These are phyloP conservation scores for Ophiostoma pallidulum DNA, from an alignment of 2,329 filamentous ascomycete species.

Conservation along the genomic window DNA sequence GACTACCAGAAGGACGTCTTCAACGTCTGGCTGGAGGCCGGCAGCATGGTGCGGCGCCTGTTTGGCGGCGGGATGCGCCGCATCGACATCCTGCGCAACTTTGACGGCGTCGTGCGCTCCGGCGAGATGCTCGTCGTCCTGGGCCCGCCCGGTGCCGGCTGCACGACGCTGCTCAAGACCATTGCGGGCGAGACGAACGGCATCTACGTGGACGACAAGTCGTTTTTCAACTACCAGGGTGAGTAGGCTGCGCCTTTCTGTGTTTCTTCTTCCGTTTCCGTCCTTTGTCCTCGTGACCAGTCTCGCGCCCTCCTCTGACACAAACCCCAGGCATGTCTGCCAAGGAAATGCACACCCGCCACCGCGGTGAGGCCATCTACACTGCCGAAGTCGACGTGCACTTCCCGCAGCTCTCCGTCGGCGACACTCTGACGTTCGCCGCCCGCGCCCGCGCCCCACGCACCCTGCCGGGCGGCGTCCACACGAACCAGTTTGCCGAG, in stretches of 20 bases:
- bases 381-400: slow-evolving; percentile 77
- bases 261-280: background rate
- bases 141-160: slow-evolving; percentile 63
- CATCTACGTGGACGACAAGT: slow-evolving; percentile 58
- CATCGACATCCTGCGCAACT: slow-evolving; percentile 58
- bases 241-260: slow-evolving; percentile 17
- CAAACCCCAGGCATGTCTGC: slow-evolving; percentile 51
- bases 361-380: slow-evolving; percentile 80
- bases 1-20: slow-evolving; percentile 62
- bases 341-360: slow-evolving; percentile 65
- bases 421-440: slow-evolving; percentile 71
- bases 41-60: slow-evolving; percentile 35
- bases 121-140: slow-evolving; percentile 71
- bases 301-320: background rate
- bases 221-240: slow-evolving; percentile 77
- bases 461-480: slow-evolving; percentile 49
- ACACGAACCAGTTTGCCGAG: slow-evolving; percentile 37
- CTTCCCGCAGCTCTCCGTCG: slow-evolving; percentile 67
- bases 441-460: slow-evolving; percentile 60
- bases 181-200: slow-evolving; percentile 77
- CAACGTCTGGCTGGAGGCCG: slow-evolving; percentile 48
- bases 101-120: slow-evolving; percentile 58
- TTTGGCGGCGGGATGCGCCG: slow-evolving; percentile 44
- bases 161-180: slow-evolving; percentile 77
- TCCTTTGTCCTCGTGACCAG: background rate